Evolutionary conservation across 352 stramenopile genomes (phyloP).

Genomic region (Blastocystis sp.): DNA sequence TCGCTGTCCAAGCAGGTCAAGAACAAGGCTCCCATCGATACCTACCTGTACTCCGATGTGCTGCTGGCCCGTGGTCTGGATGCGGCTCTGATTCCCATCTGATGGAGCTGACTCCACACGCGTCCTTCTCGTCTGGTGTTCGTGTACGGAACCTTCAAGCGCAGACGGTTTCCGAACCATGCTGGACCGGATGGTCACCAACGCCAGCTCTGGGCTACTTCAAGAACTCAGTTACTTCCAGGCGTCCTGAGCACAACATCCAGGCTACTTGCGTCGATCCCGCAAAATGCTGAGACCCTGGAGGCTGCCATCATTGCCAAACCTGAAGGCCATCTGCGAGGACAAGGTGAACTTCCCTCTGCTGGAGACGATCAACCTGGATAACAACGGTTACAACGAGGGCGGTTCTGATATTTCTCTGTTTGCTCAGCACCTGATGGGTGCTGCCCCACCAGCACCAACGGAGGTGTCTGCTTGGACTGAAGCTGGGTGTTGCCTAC

Average conservation of each 20-base stretch:
- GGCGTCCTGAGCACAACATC: not conserved
- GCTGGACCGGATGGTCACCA: constrained; percentile 5
- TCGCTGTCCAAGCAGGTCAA: constrained; percentile 3
- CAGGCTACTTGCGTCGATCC: not conserved
- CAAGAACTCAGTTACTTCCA: constrained; percentile 5
- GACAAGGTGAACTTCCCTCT: constrained; percentile 25
- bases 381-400: constrained; percentile 24
- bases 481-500: not conserved
- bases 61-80: not conserved
- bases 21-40: constrained; percentile 17
- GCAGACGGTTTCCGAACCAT: not conserved
- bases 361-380: not conserved
- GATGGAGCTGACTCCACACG: not conserved
- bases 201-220: not conserved
- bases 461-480: not conserved
- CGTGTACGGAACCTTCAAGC: not conserved
- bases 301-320: not conserved
- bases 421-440: not conserved
- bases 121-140: constrained; percentile 37
- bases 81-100: not conserved
- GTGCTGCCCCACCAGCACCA: not conserved
- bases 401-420: not conserved
- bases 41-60: constrained; percentile 4
- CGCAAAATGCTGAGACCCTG: not conserved
- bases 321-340: not conserved